Percentiles rank a stretch among this genome's conserved stretches.
Evolutionary conservation across 2,329 filamentous ascomycete species (phyloP).

Genomic region (Elsinoe fawcettii): DNA sequence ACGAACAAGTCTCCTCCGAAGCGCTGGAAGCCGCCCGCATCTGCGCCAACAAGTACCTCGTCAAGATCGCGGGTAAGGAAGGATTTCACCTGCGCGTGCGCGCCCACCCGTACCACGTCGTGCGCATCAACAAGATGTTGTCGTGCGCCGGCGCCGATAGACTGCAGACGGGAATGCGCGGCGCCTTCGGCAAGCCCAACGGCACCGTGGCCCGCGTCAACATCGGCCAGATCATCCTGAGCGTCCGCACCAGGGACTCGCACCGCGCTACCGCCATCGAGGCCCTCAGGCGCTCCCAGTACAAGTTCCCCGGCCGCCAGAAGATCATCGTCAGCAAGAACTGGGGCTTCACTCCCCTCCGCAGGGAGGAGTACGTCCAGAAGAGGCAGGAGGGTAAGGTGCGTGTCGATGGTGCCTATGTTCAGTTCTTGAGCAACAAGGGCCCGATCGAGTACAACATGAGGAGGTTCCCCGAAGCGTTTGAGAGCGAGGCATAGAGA

Average conservation of each 20-base stretch:
- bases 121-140: constrained; percentile 99
- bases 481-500: constrained; percentile 41
- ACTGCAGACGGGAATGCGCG: constrained; percentile 99
- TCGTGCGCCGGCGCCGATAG: constrained; percentile 99
- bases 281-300: constrained; percentile 97
- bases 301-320: constrained; percentile 99
- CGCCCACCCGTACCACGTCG: constrained; percentile 98
- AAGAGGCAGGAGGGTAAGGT: constrained; percentile 89
- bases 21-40: constrained; percentile 99
- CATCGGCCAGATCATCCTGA: constrained; percentile 99
- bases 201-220: constrained; percentile 98
- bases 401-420: constrained; percentile 97
- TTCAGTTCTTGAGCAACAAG: constrained; percentile 97
- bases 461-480: constrained; percentile 89
- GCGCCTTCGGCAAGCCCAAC: constrained; percentile 99
- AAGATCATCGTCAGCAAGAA: constrained; percentile 99
- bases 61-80: constrained; percentile 63
- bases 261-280: constrained; percentile 91
- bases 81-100: constrained; percentile 65
- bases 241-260: constrained; percentile 90
- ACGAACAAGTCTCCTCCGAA: constrained; percentile 99
- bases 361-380: constrained; percentile 93
- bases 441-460: constrained; percentile 81
- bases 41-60: constrained; percentile 96
- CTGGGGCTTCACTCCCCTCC: constrained; percentile 99